phyloP scores from a whole-genome alignment of 208 protist species.

The Herpetomonas tarakana region DNA sequence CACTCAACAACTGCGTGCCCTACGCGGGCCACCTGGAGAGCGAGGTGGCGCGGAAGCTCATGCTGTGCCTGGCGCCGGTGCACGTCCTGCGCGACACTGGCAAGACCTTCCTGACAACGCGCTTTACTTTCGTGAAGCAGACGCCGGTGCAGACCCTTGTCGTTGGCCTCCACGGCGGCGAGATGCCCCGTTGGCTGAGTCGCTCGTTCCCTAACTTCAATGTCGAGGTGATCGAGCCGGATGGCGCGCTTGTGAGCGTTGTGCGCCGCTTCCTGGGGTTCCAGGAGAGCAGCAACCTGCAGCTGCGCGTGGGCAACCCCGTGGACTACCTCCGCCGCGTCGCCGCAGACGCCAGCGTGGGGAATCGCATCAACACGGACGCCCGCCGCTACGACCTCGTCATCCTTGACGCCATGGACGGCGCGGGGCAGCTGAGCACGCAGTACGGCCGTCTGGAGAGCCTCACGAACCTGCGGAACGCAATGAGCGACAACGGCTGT shows the following conservation, averaged over 20 bases:
- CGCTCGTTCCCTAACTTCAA: slow-evolving; percentile 80
- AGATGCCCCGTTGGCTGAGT: slow-evolving; percentile 80
- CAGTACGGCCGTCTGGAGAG: slow-evolving; percentile 78
- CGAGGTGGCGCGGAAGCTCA: slow-evolving; percentile 79
- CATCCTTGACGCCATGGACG: slow-evolving; percentile 74
- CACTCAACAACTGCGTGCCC: slow-evolving; percentile 83
- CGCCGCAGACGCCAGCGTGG: slow-evolving; percentile 7
- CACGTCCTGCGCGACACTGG: slow-evolving; percentile 71
- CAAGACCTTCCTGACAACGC: slow-evolving; percentile 49
- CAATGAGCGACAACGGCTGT: slow-evolving; percentile 59
- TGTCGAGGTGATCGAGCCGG: slow-evolving; percentile 82
- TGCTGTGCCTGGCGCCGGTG: slow-evolving; percentile 79
- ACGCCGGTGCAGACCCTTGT: slow-evolving; percentile 63
- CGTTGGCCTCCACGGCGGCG: slow-evolving; percentile 79
- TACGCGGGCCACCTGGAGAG: slow-evolving; percentile 68
- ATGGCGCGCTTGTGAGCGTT: slow-evolving; percentile 73
- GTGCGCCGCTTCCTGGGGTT: slow-evolving; percentile 78
- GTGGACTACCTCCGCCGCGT: slow-evolving; percentile 50
- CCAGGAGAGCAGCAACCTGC: slow-evolving; percentile 71
- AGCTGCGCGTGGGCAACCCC: slow-evolving; percentile 57
- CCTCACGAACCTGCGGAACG: slow-evolving; percentile 63
- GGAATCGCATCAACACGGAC: neutral
- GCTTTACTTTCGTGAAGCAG: slow-evolving; percentile 78
- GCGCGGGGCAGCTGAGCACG: slow-evolving; percentile 55
- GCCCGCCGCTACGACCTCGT: slow-evolving; percentile 67